Conservation (phyloP, 2,329 filamentous ascomycete genomes). For the Calonectria pauciramosa region DNA sequence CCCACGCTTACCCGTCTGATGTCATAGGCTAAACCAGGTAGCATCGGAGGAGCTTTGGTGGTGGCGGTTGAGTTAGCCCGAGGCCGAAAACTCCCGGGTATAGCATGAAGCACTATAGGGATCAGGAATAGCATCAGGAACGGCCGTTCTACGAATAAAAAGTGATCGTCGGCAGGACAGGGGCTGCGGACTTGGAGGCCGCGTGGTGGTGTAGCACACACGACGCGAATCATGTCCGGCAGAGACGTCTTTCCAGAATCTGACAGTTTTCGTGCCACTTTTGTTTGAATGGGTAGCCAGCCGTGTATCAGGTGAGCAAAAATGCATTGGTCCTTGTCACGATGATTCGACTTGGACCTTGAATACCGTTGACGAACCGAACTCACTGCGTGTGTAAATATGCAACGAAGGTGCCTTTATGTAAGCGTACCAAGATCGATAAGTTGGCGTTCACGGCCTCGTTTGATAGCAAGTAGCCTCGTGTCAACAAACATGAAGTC, state of each 20-base stretch:
- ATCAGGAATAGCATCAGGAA: not conserved
- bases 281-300: not conserved
- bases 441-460: not conserved
- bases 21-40: not conserved
- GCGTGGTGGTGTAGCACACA: conserved; percentile 15
- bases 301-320: conserved; percentile 16
- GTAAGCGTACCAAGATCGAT: no score
- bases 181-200: not conserved
- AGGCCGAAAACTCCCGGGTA: not conserved
- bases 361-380: not conserved
- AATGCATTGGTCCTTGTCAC: not conserved
- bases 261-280: not conserved
- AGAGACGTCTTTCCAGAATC: not conserved
- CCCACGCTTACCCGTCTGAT: not conserved
- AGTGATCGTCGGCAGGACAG: not conserved
- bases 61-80: not conserved
- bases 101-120: conserved; percentile 1
- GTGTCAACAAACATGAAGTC: not conserved
- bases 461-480: not conserved
- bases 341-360: not conserved
- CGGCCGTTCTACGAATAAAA: not conserved
- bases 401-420: not conserved
- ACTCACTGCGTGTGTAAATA: not conserved
- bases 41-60: not conserved
- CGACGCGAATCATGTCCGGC: not conserved